Evolutionary conservation across 495 filamentous ascomycete species (phyloP), one percentile per base, ranked within the genome.

Genomic region (Pyronema domesticum): DNA sequence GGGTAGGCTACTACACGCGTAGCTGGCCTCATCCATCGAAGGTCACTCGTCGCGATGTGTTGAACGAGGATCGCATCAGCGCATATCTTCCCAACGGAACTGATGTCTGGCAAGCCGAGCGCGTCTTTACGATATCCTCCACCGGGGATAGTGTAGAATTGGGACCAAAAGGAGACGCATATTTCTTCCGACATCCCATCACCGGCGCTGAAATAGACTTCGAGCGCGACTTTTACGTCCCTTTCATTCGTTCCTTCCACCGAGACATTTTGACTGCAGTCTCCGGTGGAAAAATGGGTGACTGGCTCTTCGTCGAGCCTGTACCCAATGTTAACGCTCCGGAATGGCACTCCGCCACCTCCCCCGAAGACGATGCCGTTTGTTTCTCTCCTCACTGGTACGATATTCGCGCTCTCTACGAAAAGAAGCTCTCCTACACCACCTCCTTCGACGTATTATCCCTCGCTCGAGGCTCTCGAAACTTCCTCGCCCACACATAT

Each of bases 321-420:
- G 56, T 65, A 19, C 63, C 63, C 6, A 65, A 65, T 37, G 34
- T 61, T 6, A 58, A 56, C 1, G 58, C 62, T 4, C 63, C 63
- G 3, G 37, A 46, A 4, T 65, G 62, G 62, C n/a, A 17, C 19
- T 34, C 48, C 9, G 34, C 35, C 3, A 14, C 13, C 11, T 13
- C 48, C 6, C 17, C 30, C 14, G 80, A 84, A 59, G 80, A 81
- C 46, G 74, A 75, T 7, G 81, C 80, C 48, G 79, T 85, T 73
- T 75, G 84, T 43, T 85, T 82, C 60, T 73, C 82, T 0, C 79
- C 80, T 13, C 82, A 86, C 66, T 86, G 74, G 60, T 86, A 86
- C 63, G 82, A 86, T 61, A 81, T 85, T 53, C 82, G 82, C 11
- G 69, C 83, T 5, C 68, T 85, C 44, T 78, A 81, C 15, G 82